Percentiles rank a stretch among this genome's conserved stretches.
Conservation (phyloP, 768 basidiomycete genomes). For the Phaeotremella skinneri region DNA sequence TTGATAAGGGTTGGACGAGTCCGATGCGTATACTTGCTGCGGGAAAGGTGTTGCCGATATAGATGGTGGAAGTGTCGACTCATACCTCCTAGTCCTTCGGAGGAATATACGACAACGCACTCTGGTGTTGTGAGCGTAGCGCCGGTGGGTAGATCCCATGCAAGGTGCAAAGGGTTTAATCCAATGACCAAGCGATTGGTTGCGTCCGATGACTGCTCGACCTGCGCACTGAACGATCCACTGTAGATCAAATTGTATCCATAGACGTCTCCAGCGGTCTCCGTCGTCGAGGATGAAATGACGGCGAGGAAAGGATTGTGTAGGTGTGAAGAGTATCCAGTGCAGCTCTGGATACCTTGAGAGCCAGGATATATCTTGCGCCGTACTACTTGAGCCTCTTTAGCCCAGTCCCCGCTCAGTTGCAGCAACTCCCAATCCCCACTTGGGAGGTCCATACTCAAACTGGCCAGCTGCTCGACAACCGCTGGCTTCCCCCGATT, state of each 20-base stretch:
- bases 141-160: slow-evolving; percentile 21
- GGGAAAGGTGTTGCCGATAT: slow-evolving; percentile 27
- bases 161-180: slow-evolving; percentile 32
- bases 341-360: slow-evolving; percentile 27
- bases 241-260: slow-evolving; percentile 36
- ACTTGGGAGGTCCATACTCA: slow-evolving; percentile 19
- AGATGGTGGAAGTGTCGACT: slow-evolving; percentile 27
- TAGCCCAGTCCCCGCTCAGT: slow-evolving; percentile 33
- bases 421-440: slow-evolving; percentile 32
- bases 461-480: slow-evolving; percentile 21
- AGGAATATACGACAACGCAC: slow-evolving; percentile 28
- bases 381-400: slow-evolving; percentile 18
- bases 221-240: slow-evolving; percentile 21
- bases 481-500: slow-evolving; percentile 23
- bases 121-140: slow-evolving; percentile 32
- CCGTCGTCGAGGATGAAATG: slow-evolving; percentile 17
- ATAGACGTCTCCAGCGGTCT: slow-evolving; percentile 24
- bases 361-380: slow-evolving; percentile 22
- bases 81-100: slow-evolving; percentile 28
- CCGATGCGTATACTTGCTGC: slow-evolving; percentile 8
- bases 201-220: slow-evolving; percentile 20
- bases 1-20: slow-evolving; percentile 31
- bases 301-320: slow-evolving; percentile 38
- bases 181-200: slow-evolving; percentile 25
- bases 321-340: slow-evolving; percentile 30